A percentile compares a stretch with the other conserved stretches of the same genome.
phyloP scores from a whole-genome alignment of 2,329 filamentous ascomycete species.

The Aspergillus fructus region DNA sequence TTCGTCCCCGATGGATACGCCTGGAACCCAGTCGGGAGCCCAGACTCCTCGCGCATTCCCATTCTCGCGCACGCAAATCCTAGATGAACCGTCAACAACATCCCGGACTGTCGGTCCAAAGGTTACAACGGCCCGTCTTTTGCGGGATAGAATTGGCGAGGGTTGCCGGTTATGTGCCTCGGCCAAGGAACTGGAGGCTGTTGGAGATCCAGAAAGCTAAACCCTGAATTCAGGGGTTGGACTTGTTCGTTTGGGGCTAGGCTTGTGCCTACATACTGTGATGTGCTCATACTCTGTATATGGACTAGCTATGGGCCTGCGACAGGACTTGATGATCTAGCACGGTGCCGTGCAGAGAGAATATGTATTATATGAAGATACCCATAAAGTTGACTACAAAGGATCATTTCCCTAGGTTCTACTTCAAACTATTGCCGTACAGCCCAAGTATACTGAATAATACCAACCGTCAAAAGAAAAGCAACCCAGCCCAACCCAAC shows the following conservation, averaged over 20 bases:
- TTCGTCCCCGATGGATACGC: slow-evolving; percentile 21
- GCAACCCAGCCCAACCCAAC: too few species aligned
- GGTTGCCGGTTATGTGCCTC: slow-evolving; percentile 42
- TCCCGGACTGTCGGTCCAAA: slow-evolving; percentile 73
- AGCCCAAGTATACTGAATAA: not conserved
- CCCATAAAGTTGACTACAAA: slow-evolving; percentile 20
- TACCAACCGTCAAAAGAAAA: not conserved
- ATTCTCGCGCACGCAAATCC: slow-evolving; percentile 14
- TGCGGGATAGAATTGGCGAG: slow-evolving; percentile 66
- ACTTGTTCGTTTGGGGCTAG: not conserved
- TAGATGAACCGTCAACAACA: slow-evolving; percentile 30
- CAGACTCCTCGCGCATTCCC: slow-evolving; percentile 25
- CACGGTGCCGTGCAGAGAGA: slow-evolving; percentile 9
- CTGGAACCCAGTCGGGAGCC: slow-evolving; percentile 19
- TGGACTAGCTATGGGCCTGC: not conserved
- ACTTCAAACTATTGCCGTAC: not conserved
- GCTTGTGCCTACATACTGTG: not conserved
- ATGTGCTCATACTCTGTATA: slow-evolving; percentile 2
- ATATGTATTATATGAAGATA: slow-evolving; percentile 26
- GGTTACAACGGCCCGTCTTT: slow-evolving; percentile 77
- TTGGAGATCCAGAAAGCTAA: slow-evolving; percentile 22
- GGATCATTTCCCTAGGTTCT: not conserved
- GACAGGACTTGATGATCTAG: slow-evolving; percentile 7
- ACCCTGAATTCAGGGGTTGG: not conserved
- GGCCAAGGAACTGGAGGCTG: slow-evolving; percentile 34